A percentile compares a stretch with the other conserved stretches of the same genome.
Conservation (phyloP, 257 asterid genomes). For the Coffea eugenioides region DNA sequence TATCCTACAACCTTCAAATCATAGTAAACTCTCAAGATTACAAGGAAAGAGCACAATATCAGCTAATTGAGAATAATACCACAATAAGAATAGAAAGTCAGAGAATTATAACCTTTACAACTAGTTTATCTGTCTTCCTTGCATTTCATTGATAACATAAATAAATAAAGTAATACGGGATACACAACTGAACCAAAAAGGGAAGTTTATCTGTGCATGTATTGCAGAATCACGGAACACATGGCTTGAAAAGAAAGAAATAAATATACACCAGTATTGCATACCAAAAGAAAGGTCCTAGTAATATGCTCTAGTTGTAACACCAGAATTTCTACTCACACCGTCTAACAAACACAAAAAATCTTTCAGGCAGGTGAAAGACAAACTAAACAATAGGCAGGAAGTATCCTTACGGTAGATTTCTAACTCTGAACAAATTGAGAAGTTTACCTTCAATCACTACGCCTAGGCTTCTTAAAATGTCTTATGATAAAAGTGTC, state of each 20-base stretch:
- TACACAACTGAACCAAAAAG: background rate
- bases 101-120: background rate
- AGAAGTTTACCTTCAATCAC: conserved; percentile 39
- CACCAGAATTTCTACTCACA: conserved; percentile 5
- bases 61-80: background rate
- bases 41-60: background rate
- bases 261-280: conserved; percentile 16
- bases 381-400: conserved; percentile 15
- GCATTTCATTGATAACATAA: background rate
- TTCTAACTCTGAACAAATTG: conserved; percentile 12
- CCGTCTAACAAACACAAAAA: background rate
- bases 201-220: background rate
- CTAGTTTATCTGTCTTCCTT: background rate
- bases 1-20: background rate
- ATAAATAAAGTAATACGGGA: background rate
- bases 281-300: conserved; percentile 1
- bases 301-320: background rate
- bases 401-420: conserved; percentile 13
- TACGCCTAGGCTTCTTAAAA: conserved; percentile 60
- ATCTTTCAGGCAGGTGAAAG: conserved; percentile 2
- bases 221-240: background rate
- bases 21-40: background rate
- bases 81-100: too few relatives aligned
- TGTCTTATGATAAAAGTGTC: conserved; percentile 88
- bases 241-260: background rate